phyloP scores from a whole-genome alignment of 2,329 filamentous ascomycete genomes.

The Neopestalotiopsis sp. region DNA sequence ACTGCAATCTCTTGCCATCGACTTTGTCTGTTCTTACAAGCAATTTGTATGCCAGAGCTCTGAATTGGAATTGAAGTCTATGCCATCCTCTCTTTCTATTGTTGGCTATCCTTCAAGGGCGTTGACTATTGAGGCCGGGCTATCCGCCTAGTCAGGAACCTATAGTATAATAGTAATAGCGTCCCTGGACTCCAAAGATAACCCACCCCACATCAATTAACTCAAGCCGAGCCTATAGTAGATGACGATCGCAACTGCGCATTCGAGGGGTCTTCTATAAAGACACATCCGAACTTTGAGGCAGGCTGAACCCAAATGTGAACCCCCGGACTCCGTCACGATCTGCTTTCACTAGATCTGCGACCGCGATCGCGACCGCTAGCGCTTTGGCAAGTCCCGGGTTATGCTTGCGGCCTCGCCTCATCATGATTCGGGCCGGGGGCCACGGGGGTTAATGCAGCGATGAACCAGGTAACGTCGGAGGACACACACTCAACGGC shows the following conservation, averaged over 20 bases:
- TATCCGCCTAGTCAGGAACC: constrained; percentile 1
- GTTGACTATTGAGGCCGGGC: background rate
- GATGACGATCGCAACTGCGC: background rate
- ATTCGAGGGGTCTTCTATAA: background rate
- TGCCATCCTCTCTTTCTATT: background rate
- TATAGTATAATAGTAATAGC: background rate
- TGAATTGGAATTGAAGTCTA: background rate
- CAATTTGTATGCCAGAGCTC: background rate
- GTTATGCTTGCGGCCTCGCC: background rate
- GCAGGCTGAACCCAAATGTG: background rate
- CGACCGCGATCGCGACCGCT: background rate
- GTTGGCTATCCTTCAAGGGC: background rate
- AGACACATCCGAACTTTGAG: background rate
- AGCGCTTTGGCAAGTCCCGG: background rate
- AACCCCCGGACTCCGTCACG: background rate
- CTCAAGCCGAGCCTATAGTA: background rate
- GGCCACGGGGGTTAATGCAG: background rate
- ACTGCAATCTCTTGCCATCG: background rate
- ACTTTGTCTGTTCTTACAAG: background rate
- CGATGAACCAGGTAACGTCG: constrained; percentile 1
- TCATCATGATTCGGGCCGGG: background rate
- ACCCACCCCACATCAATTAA: background rate
- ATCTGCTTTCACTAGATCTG: background rate
- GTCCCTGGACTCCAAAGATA: background rate
- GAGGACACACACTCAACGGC: background rate